Evolutionary conservation across 805 yeast genomes (phyloP).

Genomic region (Cyberlindnera euphorbiiphila): DNA sequence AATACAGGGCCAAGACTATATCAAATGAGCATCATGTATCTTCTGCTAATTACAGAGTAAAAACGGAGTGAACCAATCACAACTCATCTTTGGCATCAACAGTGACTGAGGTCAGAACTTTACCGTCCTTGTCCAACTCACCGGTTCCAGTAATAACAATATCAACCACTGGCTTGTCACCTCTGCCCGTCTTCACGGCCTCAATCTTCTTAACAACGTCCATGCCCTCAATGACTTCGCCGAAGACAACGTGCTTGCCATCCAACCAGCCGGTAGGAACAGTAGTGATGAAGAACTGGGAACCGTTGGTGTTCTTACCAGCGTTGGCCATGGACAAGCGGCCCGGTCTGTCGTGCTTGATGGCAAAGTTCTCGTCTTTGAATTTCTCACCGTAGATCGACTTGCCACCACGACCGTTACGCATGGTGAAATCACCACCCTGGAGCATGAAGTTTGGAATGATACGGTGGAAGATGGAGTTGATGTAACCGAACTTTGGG

Average conservation of each 20-base stretch:
- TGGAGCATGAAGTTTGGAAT: conserved; percentile 72
- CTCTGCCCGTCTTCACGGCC: conserved; percentile 59
- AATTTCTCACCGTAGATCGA: conserved; percentile 68
- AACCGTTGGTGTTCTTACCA: conserved; percentile 80
- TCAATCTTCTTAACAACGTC: conserved; percentile 79
- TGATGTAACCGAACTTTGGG: conserved; percentile 57
- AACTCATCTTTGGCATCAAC: conserved; percentile 32
- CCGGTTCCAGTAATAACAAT: conserved; percentile 71
- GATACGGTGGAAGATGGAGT: conserved; percentile 68
- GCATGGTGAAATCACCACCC: conserved; percentile 75
- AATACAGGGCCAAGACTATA: too few relatives aligned
- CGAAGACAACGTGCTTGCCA: conserved; percentile 94
- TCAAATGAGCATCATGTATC: too few relatives aligned
- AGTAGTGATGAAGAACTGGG: conserved; percentile 94
- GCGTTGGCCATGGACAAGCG: conserved; percentile 77
- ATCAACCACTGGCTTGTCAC: conserved; percentile 68
- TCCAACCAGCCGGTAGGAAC: conserved; percentile 89
- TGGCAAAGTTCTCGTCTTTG: conserved; percentile 62
- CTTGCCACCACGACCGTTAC: conserved; percentile 70
- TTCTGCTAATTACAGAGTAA: too few relatives aligned
- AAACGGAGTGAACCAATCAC: too few relatives aligned
- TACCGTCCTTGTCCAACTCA: conserved; percentile 43
- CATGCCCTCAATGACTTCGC: conserved; percentile 85
- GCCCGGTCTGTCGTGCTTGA: conserved; percentile 69
- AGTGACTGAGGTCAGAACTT: conserved; percentile 22